These are phyloP conservation scores for Venturiaceae sp. DNA, from an alignment of 2,329 filamentous ascomycete genomes.

Conservation along the genomic window DNA sequence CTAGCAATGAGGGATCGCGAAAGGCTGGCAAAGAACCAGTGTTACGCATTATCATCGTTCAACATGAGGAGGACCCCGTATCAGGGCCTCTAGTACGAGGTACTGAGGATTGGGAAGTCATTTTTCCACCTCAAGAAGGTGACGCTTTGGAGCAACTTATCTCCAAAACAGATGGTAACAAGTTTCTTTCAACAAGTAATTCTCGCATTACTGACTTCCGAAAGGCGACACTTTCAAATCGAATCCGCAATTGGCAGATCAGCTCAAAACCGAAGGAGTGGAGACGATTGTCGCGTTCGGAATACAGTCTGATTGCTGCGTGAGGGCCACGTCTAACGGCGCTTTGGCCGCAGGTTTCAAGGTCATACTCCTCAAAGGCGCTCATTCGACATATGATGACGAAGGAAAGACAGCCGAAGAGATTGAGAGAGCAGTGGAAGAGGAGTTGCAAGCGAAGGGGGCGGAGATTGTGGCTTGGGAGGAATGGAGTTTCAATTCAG, in stretches of 20 bases:
- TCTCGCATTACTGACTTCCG: background rate
- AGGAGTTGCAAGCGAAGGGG: background rate
- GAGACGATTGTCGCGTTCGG: slow-evolving; percentile 3
- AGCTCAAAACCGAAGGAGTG: slow-evolving; percentile 4
- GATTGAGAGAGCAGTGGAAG: slow-evolving; percentile 8
- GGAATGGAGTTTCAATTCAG: too few relatives aligned
- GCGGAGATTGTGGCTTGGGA: background rate
- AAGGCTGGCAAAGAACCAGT: too few relatives aligned
- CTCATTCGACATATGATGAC: slow-evolving; percentile 7
- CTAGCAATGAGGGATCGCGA: too few relatives aligned
- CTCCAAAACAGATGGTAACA: too few relatives aligned
- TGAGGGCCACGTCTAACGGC: background rate
- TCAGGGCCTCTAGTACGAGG: too few relatives aligned
- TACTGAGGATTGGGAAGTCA: too few relatives aligned
- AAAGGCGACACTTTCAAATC: slow-evolving; percentile 6
- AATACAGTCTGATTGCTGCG: slow-evolving; percentile 9
- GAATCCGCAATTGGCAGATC: slow-evolving; percentile 3
- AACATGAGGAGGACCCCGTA: too few relatives aligned
- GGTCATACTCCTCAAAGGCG: slow-evolving; percentile 3
- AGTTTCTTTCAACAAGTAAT: background rate
- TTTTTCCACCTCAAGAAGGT: too few relatives aligned
- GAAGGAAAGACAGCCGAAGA: slow-evolving; percentile 1
- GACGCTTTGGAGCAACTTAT: too few relatives aligned
- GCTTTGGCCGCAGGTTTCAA: slow-evolving; percentile 1
- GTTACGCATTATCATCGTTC: too few relatives aligned